These are phyloP conservation scores for Eimeria sp. DNA, from an alignment of 169 alveolate species.

Conservation along the genomic window DNA sequence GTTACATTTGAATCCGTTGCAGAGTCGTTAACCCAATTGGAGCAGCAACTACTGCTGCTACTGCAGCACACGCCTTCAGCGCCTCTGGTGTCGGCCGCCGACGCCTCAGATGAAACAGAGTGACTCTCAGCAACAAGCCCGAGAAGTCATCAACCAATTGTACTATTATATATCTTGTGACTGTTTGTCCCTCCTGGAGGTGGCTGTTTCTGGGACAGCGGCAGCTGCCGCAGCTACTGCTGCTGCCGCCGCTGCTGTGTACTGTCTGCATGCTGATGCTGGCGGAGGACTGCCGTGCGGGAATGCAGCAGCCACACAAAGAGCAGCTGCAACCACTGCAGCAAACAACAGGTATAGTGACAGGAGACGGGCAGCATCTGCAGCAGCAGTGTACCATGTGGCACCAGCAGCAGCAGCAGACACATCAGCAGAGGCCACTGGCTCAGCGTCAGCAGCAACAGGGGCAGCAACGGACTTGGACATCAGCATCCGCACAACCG, in stretches of 20 bases:
- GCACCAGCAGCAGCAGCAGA: conserved; percentile 60
- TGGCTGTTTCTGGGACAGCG: background rate
- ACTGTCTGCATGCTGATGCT: conserved; percentile 31
- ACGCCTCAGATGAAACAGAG: conserved; percentile 16
- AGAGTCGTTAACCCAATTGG: conserved; percentile 2
- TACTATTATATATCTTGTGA: background rate
- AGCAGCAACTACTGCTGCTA: conserved; percentile 36
- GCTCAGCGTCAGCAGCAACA: background rate
- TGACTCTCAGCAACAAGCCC: background rate
- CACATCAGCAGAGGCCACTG: background rate
- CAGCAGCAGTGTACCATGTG: conserved; percentile 13
- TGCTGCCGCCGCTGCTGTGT: conserved; percentile 20
- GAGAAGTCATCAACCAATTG: background rate
- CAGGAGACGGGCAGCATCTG: background rate
- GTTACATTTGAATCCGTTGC: background rate
- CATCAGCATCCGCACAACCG: background rate
- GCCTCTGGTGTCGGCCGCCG: conserved; percentile 59
- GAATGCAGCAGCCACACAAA: conserved; percentile 27
- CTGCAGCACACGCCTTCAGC: conserved; percentile 39
- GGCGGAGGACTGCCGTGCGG: conserved; percentile 2
- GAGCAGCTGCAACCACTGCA: conserved; percentile 36
- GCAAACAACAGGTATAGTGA: background rate
- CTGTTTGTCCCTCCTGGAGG: background rate
- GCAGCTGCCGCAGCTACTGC: conserved; percentile 2
- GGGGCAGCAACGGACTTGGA: conserved; percentile 13